phyloP scores from a whole-genome alignment of 2,329 filamentous ascomycete species.

The Ophiostoma ulmi region DNA sequence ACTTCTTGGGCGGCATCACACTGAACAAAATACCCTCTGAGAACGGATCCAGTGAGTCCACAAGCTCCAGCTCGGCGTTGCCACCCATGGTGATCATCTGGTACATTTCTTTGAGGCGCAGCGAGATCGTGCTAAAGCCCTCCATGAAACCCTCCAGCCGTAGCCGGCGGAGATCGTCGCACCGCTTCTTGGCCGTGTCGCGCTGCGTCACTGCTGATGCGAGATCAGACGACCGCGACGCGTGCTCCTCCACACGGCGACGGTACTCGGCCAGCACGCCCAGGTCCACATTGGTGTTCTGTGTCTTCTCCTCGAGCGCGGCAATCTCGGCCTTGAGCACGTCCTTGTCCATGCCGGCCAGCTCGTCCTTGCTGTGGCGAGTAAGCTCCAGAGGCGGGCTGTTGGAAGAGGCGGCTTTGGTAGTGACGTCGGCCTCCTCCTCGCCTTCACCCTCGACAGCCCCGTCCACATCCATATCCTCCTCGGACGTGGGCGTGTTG shows the following conservation, averaged over 20 bases:
- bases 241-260: conserved; percentile 39
- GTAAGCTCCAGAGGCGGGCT: conserved; percentile 54
- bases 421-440: conserved; percentile 32
- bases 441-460: conserved; percentile 27
- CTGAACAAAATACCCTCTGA: conserved; percentile 94
- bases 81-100: conserved; percentile 99
- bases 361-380: conserved; percentile 67
- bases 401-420: conserved; percentile 32
- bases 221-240: conserved; percentile 65
- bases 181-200: conserved; percentile 83
- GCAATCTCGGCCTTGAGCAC: conserved; percentile 58
- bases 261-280: conserved; percentile 56
- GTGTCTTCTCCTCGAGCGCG: conserved; percentile 62
- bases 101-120: conserved; percentile 98
- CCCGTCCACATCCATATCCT: background rate
- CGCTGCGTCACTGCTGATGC: conserved; percentile 70
- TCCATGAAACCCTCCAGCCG: conserved; percentile 98
- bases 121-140: conserved; percentile 87
- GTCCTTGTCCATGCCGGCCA: conserved; percentile 61
- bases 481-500: background rate
- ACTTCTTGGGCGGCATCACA: conserved; percentile 99
- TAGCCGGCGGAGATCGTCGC: conserved; percentile 83
- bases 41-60: conserved; percentile 94
- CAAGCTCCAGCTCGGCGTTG: conserved; percentile 93
- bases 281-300: conserved; percentile 76